These are phyloP conservation scores for Iris pallida DNA, from an alignment of 116 monocot genomes.

Conservation along the genomic window DNA sequence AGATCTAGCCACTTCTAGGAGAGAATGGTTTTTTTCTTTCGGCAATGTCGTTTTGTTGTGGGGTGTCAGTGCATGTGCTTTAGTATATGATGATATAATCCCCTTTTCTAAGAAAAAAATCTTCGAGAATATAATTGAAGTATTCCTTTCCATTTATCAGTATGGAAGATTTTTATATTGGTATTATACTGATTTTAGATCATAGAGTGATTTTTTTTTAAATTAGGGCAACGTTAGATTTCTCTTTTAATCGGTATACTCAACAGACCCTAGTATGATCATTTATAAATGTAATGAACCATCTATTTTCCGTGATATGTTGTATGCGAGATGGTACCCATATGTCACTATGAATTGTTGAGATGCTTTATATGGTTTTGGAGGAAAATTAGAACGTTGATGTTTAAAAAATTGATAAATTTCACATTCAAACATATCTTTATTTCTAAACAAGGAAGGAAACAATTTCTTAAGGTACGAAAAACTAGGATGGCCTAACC, in stretches of 20 bases:
- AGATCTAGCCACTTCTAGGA: not conserved
- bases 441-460: constrained; percentile 1
- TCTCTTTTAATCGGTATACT: not conserved
- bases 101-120: not conserved
- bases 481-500: not conserved
- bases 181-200: not conserved
- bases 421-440: not conserved
- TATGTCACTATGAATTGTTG: not conserved
- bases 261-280: not conserved
- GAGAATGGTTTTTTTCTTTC: not conserved
- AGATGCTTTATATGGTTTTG: not conserved
- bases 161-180: not conserved
- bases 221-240: not conserved
- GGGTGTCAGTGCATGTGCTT: not conserved
- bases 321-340: not conserved
- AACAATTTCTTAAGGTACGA: not conserved
- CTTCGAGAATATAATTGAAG: not conserved
- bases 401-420: not conserved
- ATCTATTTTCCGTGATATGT: not conserved
- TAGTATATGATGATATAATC: not conserved
- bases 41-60: not conserved
- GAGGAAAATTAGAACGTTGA: not conserved
- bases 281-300: not conserved
- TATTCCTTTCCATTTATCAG: not conserved
- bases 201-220: not conserved